Evolutionary conservation across 345 rosid genomes (phyloP), one percentile per base, ranked within the genome.

Genomic region (Eucalyptus polyanthemos): DNA sequence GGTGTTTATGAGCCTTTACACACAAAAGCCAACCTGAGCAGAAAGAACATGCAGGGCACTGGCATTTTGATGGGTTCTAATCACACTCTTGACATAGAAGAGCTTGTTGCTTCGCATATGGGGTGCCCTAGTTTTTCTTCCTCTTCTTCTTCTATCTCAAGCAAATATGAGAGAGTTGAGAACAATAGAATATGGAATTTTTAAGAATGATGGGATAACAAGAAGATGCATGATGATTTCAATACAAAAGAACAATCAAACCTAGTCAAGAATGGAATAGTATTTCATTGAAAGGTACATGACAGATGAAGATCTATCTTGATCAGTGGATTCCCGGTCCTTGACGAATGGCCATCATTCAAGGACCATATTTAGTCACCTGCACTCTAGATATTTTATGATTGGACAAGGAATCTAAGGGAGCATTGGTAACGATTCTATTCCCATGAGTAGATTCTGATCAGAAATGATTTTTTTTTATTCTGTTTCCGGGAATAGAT

Each of bases 1-100:
- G 97, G 34, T 91, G 90, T 94, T 97, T 97, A 93, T 97, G 99
- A 86, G 96, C 93, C 86, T 96, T 97, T 88, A 97, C 98, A 89
- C 99, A 97, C 85, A 90, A 88, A 81, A 97, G 97, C 86, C 97
- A 92, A 93, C 99, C 96, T 5, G 99, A 93, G 45, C 97, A 96
- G 42, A 95, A 87, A 51, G 94, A 94, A 88, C 99, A 97, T 69
- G 94, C 98, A 11, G 97, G 99, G 91, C 99, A 97, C 58, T 90
- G 95, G 92, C 96, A 96, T 90, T 96, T 96, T 56, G 95, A 93
- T 6, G 91, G 91, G 27, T 94, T 93, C 67, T 49, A 50, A 72
- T 92, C 89, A 90, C 99, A 97, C 91, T 97, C 98, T 49, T 93
- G 95, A 86, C 99, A 97, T 24, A 80, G 72, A 58, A 51, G 24